Conservation (phyloP, 805 yeast species). For the Ogataea methanolica region DNA sequence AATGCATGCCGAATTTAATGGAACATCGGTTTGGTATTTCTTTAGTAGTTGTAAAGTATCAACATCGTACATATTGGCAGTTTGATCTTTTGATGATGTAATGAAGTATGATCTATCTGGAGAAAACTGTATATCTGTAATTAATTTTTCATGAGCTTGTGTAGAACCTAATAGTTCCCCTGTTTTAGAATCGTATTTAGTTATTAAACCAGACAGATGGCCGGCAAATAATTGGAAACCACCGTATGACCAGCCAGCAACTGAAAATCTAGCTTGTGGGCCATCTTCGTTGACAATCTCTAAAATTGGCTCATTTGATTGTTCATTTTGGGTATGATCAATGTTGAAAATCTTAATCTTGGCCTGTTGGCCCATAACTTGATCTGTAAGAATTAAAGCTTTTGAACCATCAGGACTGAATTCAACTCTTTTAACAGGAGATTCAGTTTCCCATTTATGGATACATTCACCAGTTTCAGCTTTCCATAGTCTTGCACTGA, state of each 20-base stretch:
- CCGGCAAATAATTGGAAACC: slow-evolving; percentile 77
- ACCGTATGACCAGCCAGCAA: slow-evolving; percentile 83
- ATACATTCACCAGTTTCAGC: slow-evolving; percentile 73
- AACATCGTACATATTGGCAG: slow-evolving; percentile 72
- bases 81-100: slow-evolving; percentile 89
- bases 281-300: slow-evolving; percentile 52
- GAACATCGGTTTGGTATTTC: slow-evolving; percentile 81
- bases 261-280: slow-evolving; percentile 51
- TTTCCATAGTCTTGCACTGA: slow-evolving; percentile 79
- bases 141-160: slow-evolving; percentile 67
- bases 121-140: slow-evolving; percentile 89
- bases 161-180: slow-evolving; percentile 62
- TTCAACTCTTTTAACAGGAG: slow-evolving; percentile 91
- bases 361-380: slow-evolving; percentile 87
- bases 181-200: slow-evolving; percentile 72
- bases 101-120: slow-evolving; percentile 85
- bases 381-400: slow-evolving; percentile 77
- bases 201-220: slow-evolving; percentile 79
- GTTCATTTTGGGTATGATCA: slow-evolving; percentile 39
- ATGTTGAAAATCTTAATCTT: slow-evolving; percentile 65
- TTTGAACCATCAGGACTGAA: slow-evolving; percentile 69
- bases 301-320: slow-evolving; percentile 52
- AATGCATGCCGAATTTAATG: slow-evolving; percentile 91
- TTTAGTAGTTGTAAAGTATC: slow-evolving; percentile 70
- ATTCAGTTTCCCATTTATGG: slow-evolving; percentile 64